Evolutionary conservation across 2,329 filamentous ascomycete species (phyloP).

Genomic region (Chrysosporium keratinophilum): DNA sequence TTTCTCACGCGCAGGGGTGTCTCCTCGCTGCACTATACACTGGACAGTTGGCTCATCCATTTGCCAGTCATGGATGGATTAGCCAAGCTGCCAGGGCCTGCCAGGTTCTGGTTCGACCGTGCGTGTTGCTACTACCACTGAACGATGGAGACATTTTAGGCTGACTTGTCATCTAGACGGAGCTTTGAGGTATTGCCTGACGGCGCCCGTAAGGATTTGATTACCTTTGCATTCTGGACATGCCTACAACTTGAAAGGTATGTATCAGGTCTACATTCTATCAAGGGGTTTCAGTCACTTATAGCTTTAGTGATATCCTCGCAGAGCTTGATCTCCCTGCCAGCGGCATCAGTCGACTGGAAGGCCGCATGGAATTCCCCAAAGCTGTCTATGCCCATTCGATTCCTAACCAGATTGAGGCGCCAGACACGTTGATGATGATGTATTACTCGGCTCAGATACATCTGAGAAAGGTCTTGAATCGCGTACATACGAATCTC

Average conservation of each 20-base stretch:
- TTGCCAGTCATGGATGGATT: constrained; percentile 73
- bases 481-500: constrained; percentile 45
- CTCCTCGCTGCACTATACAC: constrained; percentile 81
- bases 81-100: constrained; percentile 49
- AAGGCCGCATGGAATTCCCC: constrained; percentile 37
- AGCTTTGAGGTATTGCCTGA: constrained; percentile 28
- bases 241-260: constrained; percentile 86
- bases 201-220: constrained; percentile 45
- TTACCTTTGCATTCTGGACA: constrained; percentile 79
- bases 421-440: constrained; percentile 37
- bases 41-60: constrained; percentile 72
- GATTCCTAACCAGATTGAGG: constrained; percentile 26
- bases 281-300: neutral
- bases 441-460: constrained; percentile 53
- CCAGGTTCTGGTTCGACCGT: constrained; percentile 67
- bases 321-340: constrained; percentile 65
- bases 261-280: constrained; percentile 12
- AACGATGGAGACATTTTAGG: neutral
- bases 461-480: constrained; percentile 48
- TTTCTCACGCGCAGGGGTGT: constrained; percentile 75
- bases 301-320: constrained; percentile 62
- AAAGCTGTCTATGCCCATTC: constrained; percentile 28
- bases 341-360: constrained; percentile 49
- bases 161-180: constrained; percentile 19
- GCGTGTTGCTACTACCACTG: constrained; percentile 30